Conservation (phyloP, 768 basidiomycete genomes). For the Tylopilus subfusipes region DNA sequence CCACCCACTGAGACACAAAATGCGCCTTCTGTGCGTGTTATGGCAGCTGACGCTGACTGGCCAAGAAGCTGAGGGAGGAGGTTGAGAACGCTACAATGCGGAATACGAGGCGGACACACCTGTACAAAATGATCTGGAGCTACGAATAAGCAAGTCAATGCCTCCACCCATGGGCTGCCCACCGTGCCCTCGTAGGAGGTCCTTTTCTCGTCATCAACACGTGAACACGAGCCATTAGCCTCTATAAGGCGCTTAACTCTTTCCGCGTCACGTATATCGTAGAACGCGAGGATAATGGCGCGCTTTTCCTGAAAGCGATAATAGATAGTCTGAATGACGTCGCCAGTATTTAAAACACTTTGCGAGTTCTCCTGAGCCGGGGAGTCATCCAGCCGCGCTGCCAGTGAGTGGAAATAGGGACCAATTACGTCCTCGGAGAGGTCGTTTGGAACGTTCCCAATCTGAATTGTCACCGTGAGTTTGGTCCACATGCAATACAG, state of each 20-base stretch:
- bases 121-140: slow-evolving; percentile 43
- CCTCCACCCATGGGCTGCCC: slow-evolving; percentile 21
- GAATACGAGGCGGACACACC: slow-evolving; percentile 30
- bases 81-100: slow-evolving; percentile 6
- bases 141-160: slow-evolving; percentile 43
- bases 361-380: slow-evolving; percentile 6
- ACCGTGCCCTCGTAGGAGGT: not conserved
- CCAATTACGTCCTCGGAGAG: slow-evolving; percentile 30
- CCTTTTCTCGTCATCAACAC: slow-evolving; percentile 6
- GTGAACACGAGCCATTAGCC: slow-evolving; percentile 9
- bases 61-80: slow-evolving; percentile 47
- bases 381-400: slow-evolving; percentile 14
- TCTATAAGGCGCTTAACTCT: slow-evolving; percentile 44
- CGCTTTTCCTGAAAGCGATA: slow-evolving; percentile 47
- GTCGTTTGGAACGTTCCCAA: slow-evolving; percentile 38
- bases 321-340: slow-evolving; percentile 54
- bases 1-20: slow-evolving; percentile 47
- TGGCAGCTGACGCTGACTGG: slow-evolving; percentile 40
- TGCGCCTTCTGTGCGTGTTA: slow-evolving; percentile 49
- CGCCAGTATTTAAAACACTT: slow-evolving; percentile 12
- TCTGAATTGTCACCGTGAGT: slow-evolving; percentile 28
- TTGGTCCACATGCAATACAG: not conserved
- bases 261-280: slow-evolving; percentile 54
- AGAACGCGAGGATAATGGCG: slow-evolving; percentile 59
- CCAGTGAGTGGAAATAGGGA: slow-evolving; percentile 29